phyloP scores from a whole-genome alignment of 2,329 filamentous ascomycete genomes.

The Arthrobotrys megalospora region DNA sequence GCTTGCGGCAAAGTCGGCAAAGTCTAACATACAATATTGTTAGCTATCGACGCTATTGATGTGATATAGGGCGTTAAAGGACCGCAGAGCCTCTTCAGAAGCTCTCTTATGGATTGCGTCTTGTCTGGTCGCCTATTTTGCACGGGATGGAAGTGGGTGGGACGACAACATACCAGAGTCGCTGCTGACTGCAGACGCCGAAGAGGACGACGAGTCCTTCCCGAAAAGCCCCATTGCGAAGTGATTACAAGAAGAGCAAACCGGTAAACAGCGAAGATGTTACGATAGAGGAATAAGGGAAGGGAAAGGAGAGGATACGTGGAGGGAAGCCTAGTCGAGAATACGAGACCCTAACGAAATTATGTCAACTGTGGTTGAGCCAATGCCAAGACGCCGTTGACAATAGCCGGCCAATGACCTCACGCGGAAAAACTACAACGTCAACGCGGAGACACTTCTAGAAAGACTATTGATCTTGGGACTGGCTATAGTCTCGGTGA shows the following conservation, averaged over 20 bases:
- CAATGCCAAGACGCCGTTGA: slow-evolving; percentile 23
- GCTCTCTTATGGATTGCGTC: slow-evolving; percentile 31
- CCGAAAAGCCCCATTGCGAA: slow-evolving; percentile 60
- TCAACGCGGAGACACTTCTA: too few species aligned
- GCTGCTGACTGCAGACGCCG: slow-evolving; percentile 49
- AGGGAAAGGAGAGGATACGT: slow-evolving; percentile 31
- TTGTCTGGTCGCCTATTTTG: slow-evolving; percentile 26
- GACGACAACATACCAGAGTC: slow-evolving; percentile 51
- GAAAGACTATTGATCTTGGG: too few species aligned
- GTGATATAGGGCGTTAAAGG: slow-evolving; percentile 33
- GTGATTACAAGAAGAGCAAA: slow-evolving; percentile 40
- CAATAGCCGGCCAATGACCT: slow-evolving; percentile 38
- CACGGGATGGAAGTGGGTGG: slow-evolving; percentile 23
- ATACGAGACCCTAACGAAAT: slow-evolving; percentile 44
- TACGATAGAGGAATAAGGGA: slow-evolving; percentile 31
- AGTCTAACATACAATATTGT: slow-evolving; percentile 74
- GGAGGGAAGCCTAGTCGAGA: neutral
- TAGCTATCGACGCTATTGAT: slow-evolving; percentile 25
- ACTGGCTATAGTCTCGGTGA: too few species aligned
- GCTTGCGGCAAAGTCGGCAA: slow-evolving; percentile 85
- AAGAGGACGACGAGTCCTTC: slow-evolving; percentile 54
- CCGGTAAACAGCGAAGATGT: slow-evolving; percentile 30
- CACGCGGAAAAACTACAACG: too few species aligned
- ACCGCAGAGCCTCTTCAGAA: slow-evolving; percentile 44
- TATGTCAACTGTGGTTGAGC: slow-evolving; percentile 24